These are phyloP conservation scores for Syzygium aqueum DNA, from an alignment of 345 rosid species.

Conservation along the genomic window DNA sequence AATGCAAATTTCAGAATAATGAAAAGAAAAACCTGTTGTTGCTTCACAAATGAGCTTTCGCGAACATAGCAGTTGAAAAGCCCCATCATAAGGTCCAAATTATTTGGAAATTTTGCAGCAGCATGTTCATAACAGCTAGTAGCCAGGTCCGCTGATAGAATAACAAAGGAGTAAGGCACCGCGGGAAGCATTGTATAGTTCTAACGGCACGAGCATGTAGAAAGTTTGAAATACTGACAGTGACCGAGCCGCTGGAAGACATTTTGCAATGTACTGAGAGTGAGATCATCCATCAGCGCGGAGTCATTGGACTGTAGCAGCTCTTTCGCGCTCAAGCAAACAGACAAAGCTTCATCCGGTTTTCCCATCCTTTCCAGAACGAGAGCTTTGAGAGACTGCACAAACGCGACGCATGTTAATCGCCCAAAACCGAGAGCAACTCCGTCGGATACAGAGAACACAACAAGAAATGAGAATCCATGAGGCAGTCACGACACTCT, in stretches of 20 bases:
- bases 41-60: slow-evolving; percentile 89
- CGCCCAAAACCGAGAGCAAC: background rate
- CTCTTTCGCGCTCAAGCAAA: slow-evolving; percentile 70
- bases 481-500: background rate
- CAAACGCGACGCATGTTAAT: background rate
- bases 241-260: slow-evolving; percentile 95
- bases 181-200: background rate
- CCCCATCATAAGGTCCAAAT: slow-evolving; percentile 90
- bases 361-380: slow-evolving; percentile 89
- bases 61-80: slow-evolving; percentile 96
- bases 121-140: slow-evolving; percentile 90
- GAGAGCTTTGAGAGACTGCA: slow-evolving; percentile 79
- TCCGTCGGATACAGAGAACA: background rate
- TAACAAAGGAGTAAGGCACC: background rate
- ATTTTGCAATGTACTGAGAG: slow-evolving; percentile 88
- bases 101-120: slow-evolving; percentile 64
- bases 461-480: background rate
- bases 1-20: background rate
- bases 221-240: slow-evolving; percentile 30
- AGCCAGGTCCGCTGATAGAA: slow-evolving; percentile 75
- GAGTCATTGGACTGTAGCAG: slow-evolving; percentile 62
- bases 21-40: slow-evolving; percentile 65
- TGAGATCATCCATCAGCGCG: slow-evolving; percentile 83
- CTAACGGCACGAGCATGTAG: background rate
- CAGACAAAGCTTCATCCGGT: slow-evolving; percentile 56